phyloP scores from a whole-genome alignment of 192 early-diverging fungal genomes.

The Backusella parvicylindrica region DNA sequence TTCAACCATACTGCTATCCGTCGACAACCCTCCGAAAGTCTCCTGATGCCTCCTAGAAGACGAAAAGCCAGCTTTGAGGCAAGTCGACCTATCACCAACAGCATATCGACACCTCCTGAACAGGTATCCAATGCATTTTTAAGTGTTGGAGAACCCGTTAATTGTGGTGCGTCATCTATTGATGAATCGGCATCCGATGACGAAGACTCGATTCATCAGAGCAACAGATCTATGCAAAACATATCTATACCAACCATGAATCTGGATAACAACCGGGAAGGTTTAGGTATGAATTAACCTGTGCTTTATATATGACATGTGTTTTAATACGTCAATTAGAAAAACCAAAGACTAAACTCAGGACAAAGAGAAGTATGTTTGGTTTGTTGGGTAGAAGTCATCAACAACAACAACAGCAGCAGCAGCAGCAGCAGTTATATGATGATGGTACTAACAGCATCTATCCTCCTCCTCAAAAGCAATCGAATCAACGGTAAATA shows the following conservation, averaged over 20 bases:
- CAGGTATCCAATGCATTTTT: not conserved
- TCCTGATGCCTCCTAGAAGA: not conserved
- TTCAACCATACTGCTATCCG: slow-evolving; percentile 2
- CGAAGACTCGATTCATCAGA: not conserved
- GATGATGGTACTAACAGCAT: slow-evolving; percentile 6
- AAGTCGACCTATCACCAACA: not conserved
- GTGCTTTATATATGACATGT: not conserved
- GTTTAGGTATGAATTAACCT: not conserved
- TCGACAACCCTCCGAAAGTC: not conserved
- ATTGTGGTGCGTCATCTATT: slow-evolving; percentile 4
- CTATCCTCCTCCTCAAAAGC: slow-evolving; percentile 12
- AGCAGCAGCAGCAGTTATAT: not conserved
- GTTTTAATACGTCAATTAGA: not conserved
- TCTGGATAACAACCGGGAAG: not conserved
- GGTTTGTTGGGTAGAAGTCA: not conserved
- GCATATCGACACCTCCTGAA: not conserved
- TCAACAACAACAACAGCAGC: not conserved
- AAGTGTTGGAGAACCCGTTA: not conserved
- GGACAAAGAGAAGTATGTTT: not conserved
- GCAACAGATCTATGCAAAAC: not conserved
- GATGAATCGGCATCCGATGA: not conserved
- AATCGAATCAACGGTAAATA: slow-evolving; percentile 6
- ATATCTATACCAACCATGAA: not conserved
- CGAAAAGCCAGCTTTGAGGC: slow-evolving; percentile 5
- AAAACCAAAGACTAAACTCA: not conserved